Evolutionary conservation across 495 filamentous ascomycete genomes (phyloP), one percentile per base, ranked within the genome.

Genomic region (Acidomyces sp.): DNA sequence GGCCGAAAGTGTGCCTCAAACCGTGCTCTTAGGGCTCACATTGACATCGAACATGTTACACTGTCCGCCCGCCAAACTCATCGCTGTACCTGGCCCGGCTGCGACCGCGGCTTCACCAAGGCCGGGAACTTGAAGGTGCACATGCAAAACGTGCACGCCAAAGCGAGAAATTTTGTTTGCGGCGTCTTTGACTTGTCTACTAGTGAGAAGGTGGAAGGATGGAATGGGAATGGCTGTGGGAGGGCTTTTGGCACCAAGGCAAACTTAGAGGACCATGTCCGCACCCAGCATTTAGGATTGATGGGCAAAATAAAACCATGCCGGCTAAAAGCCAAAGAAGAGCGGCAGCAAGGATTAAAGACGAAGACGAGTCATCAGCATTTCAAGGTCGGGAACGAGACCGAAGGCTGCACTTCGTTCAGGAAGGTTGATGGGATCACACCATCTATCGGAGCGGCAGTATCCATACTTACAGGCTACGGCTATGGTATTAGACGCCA

Each of bases 101-200:
- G 83, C 54, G 70, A 63, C 31, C 75, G 78, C 41, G 70, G 64
- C 39, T 93, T 93, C 60, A 82, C 82, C 6, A 76, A 78, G 52
- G 73, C 70, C 43, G 77, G 77, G 0, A 93, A 93, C 53, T 67
- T 93, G 16, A 80, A 75, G 21, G 72, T 75, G 0, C 90, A 97
- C 52, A 65, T 84, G 39, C 74, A 76, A 17, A 75, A 72, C 3
- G 76, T 78, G 0, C 90, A 97, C 52, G 64, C 80, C 41, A 75
- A 76, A 19, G 60, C 68, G 30, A 67, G 65, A 27, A 69, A 71
- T 1, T 92, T 80, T 45, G 64, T 78, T n/a, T 93, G 86, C 51
- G 82, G 80, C 1, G 61, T 72, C 26, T 68, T 71, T 10, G 73
- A 83, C 51, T 61, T 81, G 1, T 68, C 62, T 17, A 52, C 55